These are phyloP conservation scores for Tylopilus sp. DNA, from an alignment of 768 basidiomycete genomes.

Conservation along the genomic window DNA sequence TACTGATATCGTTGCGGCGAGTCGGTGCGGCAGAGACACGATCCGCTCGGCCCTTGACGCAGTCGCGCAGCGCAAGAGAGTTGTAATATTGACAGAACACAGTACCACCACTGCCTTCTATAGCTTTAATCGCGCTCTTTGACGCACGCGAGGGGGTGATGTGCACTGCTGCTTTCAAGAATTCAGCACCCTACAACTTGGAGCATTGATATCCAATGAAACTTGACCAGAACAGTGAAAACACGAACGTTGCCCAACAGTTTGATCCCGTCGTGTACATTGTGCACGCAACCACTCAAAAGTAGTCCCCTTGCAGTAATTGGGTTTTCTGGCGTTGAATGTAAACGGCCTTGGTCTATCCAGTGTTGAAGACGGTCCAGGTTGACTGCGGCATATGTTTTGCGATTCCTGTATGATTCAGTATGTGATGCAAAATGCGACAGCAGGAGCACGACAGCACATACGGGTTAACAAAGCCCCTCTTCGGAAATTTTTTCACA, in stretches of 20 bases:
- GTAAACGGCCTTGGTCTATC: conserved; percentile 81
- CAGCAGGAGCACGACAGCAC: conserved; percentile 28
- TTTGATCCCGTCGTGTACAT: conserved; percentile 89
- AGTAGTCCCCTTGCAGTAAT: conserved; percentile 87
- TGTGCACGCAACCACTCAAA: conserved; percentile 84
- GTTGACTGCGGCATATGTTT: conserved; percentile 79
- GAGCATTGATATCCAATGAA: not conserved
- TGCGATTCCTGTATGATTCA: conserved; percentile 56
- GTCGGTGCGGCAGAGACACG: conserved; percentile 75
- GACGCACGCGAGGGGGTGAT: conserved; percentile 84
- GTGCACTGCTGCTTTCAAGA: conserved; percentile 69
- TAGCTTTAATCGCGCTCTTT: conserved; percentile 77
- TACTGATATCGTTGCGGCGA: conserved; percentile 81
- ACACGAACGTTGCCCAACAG: conserved; percentile 74
- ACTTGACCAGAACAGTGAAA: not conserved
- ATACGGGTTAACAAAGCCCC: conserved; percentile 90
- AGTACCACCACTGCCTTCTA: conserved; percentile 78
- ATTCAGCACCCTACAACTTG: conserved; percentile 53
- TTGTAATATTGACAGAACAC: conserved; percentile 94
- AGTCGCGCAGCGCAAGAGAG: conserved; percentile 74
- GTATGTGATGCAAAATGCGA: not conserved
- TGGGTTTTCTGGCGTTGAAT: conserved; percentile 72
- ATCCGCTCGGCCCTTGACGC: conserved; percentile 68
- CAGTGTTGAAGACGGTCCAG: conserved; percentile 86
- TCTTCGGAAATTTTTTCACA: conserved; percentile 86